These are phyloP conservation scores for Adansonia digitata DNA, from an alignment of 345 rosid species.

Conservation along the genomic window DNA sequence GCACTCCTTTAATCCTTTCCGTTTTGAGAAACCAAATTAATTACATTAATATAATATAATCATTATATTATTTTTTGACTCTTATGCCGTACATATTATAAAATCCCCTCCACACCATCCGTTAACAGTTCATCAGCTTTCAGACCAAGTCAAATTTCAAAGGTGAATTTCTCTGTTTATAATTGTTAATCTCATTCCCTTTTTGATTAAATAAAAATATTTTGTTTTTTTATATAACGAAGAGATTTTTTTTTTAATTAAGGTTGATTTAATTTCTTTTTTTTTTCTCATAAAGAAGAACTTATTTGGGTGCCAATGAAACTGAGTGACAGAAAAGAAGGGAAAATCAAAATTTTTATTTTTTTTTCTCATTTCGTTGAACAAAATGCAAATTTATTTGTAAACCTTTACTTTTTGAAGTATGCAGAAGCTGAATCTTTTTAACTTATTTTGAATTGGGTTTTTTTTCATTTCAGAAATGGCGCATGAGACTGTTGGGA, in stretches of 20 bases:
- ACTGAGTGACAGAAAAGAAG: neutral
- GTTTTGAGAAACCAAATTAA: neutral
- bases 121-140: neutral
- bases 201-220: no score
- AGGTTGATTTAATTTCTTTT: neutral
- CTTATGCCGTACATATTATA: no score
- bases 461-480: slow-evolving; percentile 26
- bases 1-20: neutral
- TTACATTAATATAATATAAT: neutral
- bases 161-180: neutral
- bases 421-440: no score
- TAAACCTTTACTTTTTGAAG: neutral
- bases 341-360: neutral
- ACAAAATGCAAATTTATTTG: neutral
- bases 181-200: neutral
- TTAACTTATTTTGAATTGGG: neutral
- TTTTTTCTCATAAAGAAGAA: neutral
- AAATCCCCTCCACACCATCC: neutral
- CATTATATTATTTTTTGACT: no score
- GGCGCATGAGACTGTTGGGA: slow-evolving; percentile 43
- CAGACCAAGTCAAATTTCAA: neutral
- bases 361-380: neutral
- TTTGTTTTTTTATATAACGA: neutral
- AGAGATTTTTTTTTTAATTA: neutral
- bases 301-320: neutral